phyloP scores from a whole-genome alignment of 352 stramenopile species.

The Phytophthora brassicae region DNA sequence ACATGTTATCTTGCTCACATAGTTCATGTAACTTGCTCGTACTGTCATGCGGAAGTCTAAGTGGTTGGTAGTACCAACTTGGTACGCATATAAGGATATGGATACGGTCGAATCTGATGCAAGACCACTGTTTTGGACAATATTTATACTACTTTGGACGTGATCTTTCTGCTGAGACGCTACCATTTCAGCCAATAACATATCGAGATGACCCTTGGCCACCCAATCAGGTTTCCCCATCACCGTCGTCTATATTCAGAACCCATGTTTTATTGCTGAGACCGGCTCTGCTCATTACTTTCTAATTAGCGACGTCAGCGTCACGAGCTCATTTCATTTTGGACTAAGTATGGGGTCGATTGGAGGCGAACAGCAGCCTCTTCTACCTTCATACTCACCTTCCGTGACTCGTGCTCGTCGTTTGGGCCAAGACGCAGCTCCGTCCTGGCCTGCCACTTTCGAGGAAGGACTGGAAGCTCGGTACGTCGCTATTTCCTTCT shows the following conservation, averaged over 20 bases:
- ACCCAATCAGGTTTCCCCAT: slow-evolving; percentile 27
- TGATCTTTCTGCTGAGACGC: neutral
- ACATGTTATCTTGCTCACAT: no score
- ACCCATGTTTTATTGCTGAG: slow-evolving; percentile 9
- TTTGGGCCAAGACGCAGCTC: slow-evolving; percentile 30
- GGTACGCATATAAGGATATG: no score
- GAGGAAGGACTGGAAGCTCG: slow-evolving; percentile 61
- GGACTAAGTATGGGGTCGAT: slow-evolving; percentile 23
- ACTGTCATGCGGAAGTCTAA: no score
- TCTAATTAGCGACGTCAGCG: neutral
- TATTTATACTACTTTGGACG: neutral
- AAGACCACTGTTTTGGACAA: no score
- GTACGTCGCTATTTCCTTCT: slow-evolving; percentile 22
- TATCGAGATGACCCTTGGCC: neutral
- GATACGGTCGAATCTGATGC: no score
- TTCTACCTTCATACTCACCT: slow-evolving; percentile 71
- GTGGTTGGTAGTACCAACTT: no score
- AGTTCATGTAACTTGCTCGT: no score
- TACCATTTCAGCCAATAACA: neutral
- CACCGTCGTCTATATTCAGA: slow-evolving; percentile 14
- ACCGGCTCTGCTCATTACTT: slow-evolving; percentile 15
- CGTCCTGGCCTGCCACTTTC: slow-evolving; percentile 74
- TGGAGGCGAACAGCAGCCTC: slow-evolving; percentile 30
- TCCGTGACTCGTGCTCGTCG: slow-evolving; percentile 41
- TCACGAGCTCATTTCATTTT: neutral